Conservation (phyloP, 2,329 filamentous ascomycete species). For the Didymella pomorum region DNA sequence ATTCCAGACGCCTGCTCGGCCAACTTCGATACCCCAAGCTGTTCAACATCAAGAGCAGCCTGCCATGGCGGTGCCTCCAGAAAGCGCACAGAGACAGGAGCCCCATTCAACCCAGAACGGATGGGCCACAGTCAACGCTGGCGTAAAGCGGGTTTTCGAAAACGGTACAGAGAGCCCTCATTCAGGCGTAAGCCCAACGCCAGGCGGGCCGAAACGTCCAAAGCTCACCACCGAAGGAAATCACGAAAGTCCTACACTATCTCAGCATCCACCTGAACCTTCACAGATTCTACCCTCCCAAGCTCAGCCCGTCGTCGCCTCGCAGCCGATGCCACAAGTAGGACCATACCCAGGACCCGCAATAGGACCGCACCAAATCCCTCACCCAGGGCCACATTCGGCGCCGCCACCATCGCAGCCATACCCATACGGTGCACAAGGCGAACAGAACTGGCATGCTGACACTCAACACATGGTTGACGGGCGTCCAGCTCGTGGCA, state of each 20-base stretch:
- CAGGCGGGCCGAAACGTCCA: constrained; percentile 56
- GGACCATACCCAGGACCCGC: constrained; percentile 25
- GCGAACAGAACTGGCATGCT: constrained; percentile 46
- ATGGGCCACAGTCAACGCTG: constrained; percentile 56
- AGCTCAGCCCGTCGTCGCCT: constrained; percentile 37
- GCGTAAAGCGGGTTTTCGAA: constrained; percentile 50
- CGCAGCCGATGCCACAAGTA: constrained; percentile 35
- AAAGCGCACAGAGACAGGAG: constrained; percentile 31
- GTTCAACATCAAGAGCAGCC: constrained; percentile 27
- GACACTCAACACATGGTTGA: constrained; percentile 43
- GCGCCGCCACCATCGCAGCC: constrained; percentile 29
- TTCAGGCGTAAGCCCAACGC: constrained; percentile 28
- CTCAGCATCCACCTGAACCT: constrained; percentile 25
- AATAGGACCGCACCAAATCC: constrained; percentile 21
- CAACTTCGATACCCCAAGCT: constrained; percentile 24
- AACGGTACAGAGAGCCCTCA: constrained; percentile 48
- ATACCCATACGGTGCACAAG: constrained; percentile 42
- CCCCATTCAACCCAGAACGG: constrained; percentile 37
- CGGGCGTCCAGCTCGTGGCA: constrained; percentile 42
- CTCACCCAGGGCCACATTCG: constrained; percentile 38
- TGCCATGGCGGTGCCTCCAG: constrained; percentile 23
- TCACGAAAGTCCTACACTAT: neutral
- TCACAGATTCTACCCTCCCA: constrained; percentile 40
- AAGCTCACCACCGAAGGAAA: constrained; percentile 47
- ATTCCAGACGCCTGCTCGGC: constrained; percentile 26